Percentiles rank a stretch among this genome's conserved stretches.
phyloP scores from a whole-genome alignment of 1,284 basidiomycete species.

The Trichosporon inkin region DNA sequence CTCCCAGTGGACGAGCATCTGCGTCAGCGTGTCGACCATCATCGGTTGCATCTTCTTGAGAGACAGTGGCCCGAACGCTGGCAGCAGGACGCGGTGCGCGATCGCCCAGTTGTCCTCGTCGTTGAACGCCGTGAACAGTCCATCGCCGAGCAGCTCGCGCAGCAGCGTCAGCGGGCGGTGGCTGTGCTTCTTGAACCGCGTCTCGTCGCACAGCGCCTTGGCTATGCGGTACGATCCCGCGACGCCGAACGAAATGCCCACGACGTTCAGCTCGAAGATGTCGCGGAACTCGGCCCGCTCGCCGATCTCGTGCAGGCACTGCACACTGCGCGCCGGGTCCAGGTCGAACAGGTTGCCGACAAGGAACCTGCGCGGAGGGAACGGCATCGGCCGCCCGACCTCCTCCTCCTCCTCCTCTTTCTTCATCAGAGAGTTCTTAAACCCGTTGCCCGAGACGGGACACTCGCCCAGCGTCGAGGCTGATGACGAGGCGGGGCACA shows the following conservation, averaged over 20 bases:
- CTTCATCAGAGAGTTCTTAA: no score
- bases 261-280: constrained; percentile 46
- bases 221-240: constrained; percentile 50
- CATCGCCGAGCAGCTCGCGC: constrained; percentile 54
- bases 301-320: constrained; percentile 24
- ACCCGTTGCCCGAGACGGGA: no score
- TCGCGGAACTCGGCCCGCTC: not conserved
- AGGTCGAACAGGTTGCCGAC: constrained; percentile 47
- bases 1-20: constrained; percentile 45
- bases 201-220: constrained; percentile 54
- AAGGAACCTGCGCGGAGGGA: constrained; percentile 5
- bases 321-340: constrained; percentile 12
- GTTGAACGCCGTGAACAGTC: constrained; percentile 44
- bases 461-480: no score
- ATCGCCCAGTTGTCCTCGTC: constrained; percentile 54
- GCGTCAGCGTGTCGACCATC: constrained; percentile 54
- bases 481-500: no score
- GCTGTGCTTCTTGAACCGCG: constrained; percentile 53
- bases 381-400: not conserved
- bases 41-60: constrained; percentile 55
- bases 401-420: not conserved
- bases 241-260: constrained; percentile 35
- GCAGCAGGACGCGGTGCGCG: constrained; percentile 56
- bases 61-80: constrained; percentile 54
- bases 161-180: constrained; percentile 47